phyloP scores from a whole-genome alignment of 257 asterid species.

The Solanum etuberosum region DNA sequence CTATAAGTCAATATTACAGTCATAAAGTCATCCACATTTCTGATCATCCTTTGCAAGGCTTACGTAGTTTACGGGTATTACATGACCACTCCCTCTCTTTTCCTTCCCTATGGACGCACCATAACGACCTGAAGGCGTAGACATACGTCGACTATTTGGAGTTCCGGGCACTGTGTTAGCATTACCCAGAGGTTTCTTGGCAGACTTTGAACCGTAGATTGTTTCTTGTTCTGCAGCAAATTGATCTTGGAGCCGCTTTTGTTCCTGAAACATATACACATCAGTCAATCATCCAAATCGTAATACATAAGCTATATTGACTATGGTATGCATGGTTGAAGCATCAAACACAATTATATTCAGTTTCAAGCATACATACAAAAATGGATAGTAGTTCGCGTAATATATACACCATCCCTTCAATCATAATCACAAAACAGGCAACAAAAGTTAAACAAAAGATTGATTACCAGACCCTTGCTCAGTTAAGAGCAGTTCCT shows the following conservation, averaged over 20 bases:
- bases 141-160: constrained; percentile 44
- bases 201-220: constrained; percentile 45
- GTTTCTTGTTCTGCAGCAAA: constrained; percentile 57
- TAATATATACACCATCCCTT: neutral
- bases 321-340: neutral
- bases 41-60: constrained; percentile 60
- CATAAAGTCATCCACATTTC: neutral
- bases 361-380: neutral
- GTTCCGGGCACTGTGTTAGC: constrained; percentile 38
- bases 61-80: constrained; percentile 55
- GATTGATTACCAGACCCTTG: neutral
- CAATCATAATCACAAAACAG: neutral
- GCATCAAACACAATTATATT: neutral
- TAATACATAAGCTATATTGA: neutral
- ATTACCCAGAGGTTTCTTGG: constrained; percentile 47
- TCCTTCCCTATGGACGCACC: constrained; percentile 35
- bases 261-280: constrained; percentile 34
- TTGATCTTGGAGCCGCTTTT: constrained; percentile 65
- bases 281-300: neutral
- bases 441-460: neutral
- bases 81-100: constrained; percentile 44
- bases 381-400: neutral
- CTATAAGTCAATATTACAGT: neutral
- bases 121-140: constrained; percentile 31
- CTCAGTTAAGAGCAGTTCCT: neutral